Evolutionary conservation across 805 yeast genomes (phyloP).

Genomic region (Barnettozyma vustinii): DNA sequence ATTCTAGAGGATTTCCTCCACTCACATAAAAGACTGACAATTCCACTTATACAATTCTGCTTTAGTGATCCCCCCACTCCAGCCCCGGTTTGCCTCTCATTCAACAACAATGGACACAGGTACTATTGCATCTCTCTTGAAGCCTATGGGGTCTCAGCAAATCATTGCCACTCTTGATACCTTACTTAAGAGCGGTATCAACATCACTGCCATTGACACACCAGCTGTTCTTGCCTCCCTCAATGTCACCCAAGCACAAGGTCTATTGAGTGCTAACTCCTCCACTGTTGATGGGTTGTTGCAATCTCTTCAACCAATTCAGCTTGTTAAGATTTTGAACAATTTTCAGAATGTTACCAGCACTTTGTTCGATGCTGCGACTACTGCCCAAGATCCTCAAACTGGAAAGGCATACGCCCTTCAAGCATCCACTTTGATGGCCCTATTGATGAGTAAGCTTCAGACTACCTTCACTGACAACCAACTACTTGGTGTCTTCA

Average conservation of each 20-base stretch:
- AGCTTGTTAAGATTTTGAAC: slow-evolving; percentile 15
- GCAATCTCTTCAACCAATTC: slow-evolving; percentile 17
- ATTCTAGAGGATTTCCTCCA: background rate
- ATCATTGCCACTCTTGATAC: slow-evolving; percentile 18
- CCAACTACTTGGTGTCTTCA: slow-evolving; percentile 23
- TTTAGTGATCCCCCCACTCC: background rate
- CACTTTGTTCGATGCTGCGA: slow-evolving; percentile 16
- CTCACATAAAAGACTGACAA: background rate
- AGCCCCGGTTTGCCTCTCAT: background rate
- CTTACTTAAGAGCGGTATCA: slow-evolving; percentile 36
- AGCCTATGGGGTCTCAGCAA: slow-evolving; percentile 21
- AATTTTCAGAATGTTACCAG: slow-evolving; percentile 21
- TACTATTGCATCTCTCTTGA: slow-evolving; percentile 17
- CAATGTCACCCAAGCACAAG: slow-evolving; percentile 23
- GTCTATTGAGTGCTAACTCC: slow-evolving; percentile 20
- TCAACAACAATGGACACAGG: slow-evolving; percentile 14
- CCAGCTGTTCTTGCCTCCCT: slow-evolving; percentile 41
- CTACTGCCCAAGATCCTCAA: slow-evolving; percentile 7
- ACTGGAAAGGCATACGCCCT: slow-evolving; percentile 5
- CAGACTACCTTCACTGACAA: slow-evolving; percentile 17
- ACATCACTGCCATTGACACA: slow-evolving; percentile 59
- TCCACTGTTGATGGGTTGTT: slow-evolving; percentile 16
- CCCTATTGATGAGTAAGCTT: slow-evolving; percentile 15
- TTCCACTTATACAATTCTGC: background rate
- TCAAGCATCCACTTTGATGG: slow-evolving; percentile 15